Conservation (phyloP, 331 rosid species). For the Phaseolus coccineus region DNA sequence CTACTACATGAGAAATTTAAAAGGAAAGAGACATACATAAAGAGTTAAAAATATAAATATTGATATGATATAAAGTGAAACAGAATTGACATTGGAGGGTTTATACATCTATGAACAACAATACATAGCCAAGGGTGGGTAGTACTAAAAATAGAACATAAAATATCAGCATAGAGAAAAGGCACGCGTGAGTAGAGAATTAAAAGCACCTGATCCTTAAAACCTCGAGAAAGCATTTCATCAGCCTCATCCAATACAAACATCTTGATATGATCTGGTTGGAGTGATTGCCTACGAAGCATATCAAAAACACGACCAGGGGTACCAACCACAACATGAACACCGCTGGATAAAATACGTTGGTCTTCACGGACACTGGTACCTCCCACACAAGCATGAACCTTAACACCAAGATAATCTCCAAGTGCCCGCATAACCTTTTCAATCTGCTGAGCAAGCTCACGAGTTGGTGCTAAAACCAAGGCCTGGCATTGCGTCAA, state of each 20-base stretch:
- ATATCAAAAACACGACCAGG: constrained; percentile 89
- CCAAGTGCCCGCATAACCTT: constrained; percentile 93
- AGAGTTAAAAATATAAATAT: constrained; percentile 1
- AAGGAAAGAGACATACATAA: neutral
- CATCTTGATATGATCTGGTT: constrained; percentile 73
- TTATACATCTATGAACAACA: neutral
- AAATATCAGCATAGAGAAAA: constrained; percentile 1
- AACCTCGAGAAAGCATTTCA: constrained; percentile 88
- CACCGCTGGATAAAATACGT: constrained; percentile 75
- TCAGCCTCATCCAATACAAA: constrained; percentile 91
- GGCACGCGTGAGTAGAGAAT: neutral
- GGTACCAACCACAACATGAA: constrained; percentile 85
- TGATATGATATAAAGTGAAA: neutral
- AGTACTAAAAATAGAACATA: constrained; percentile 3
- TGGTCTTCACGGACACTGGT: constrained; percentile 84
- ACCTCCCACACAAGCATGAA: constrained; percentile 90
- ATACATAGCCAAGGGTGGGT: neutral
- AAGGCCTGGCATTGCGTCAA: constrained; percentile 72
- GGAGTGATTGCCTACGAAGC: constrained; percentile 82
- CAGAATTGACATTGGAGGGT: neutral
- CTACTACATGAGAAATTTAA: neutral
- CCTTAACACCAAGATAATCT: constrained; percentile 81
- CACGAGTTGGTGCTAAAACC: constrained; percentile 87
- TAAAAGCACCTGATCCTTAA: constrained; percentile 75
- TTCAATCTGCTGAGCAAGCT: constrained; percentile 90